Evolutionary conservation across 495 filamentous ascomycete genomes (phyloP), one percentile per base, ranked within the genome.

Genomic region (Penicillium steckii): DNA sequence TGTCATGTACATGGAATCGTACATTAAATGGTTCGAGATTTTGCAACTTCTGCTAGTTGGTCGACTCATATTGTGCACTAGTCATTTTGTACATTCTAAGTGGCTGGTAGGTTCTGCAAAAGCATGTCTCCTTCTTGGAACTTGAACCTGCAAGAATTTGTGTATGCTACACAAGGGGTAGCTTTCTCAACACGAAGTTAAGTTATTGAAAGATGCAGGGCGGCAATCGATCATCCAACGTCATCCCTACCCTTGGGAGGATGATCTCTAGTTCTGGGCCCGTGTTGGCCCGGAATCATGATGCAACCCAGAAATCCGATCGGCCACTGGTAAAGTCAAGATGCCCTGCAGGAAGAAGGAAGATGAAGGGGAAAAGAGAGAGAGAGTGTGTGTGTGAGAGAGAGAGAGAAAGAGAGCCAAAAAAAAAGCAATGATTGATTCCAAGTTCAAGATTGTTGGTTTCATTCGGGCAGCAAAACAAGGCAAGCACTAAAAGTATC

Each of bases 271-370:
- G 48, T 18, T 25, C 15, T 19, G 17, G 18, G 38, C 38, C 18
- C 27, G 38, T 47, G 38, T 5, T 29, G 13, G 37, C 35, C n/a
- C 46, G 50, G 13, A 12, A 6, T 29, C n/a, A 12, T 10, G 30
- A 58, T 55, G 46, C 46, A 47, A 23, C n/a, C n/a, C 12, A 18
- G n/a, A 18, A 18, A 8, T 19, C 50, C 33, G 50, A 52, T 46
- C 50, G 24, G 21, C 33, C 43, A 53, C 50, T 46, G 26, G 45
- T 7, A 41, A 41, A 8, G 38, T 19, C 10, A n/a, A 41, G 6
- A 41, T 41, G 10, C 12, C 4, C 38, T 4, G n/a, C 9, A 41
- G 8, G 19, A 23, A 23, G 18, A 15, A 15, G 15, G n/a, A n/a
- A n/a, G n/a, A n/a, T n/a, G n/a, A n/a, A n/a, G n/a, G n/a, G n/a